Conservation (phyloP, 345 rosid genomes). For the Dipteronia dyeriana region DNA sequence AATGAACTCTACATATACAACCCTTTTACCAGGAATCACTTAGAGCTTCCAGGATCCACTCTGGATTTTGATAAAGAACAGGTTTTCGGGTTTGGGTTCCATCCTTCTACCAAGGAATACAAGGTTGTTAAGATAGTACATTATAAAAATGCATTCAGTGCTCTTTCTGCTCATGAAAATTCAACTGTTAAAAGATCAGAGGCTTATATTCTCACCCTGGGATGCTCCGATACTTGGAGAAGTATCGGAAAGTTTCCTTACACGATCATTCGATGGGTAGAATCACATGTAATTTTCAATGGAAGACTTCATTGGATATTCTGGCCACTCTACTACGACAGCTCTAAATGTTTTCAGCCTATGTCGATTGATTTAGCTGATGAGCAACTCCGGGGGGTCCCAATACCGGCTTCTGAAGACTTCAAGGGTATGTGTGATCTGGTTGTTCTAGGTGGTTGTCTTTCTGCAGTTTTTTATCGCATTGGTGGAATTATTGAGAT, state of each 20-base stretch:
- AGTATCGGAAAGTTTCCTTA: constrained; percentile 21
- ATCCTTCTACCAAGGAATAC: constrained; percentile 33
- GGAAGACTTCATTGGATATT: constrained; percentile 39
- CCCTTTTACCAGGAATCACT: constrained; percentile 33
- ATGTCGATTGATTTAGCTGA: constrained; percentile 25
- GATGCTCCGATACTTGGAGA: constrained; percentile 27
- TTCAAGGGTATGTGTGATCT: background rate
- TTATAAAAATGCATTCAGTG: constrained; percentile 27
- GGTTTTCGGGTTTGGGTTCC: constrained; percentile 47
- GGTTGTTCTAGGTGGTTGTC: constrained; percentile 25
- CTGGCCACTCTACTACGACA: background rate
- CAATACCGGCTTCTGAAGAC: background rate
- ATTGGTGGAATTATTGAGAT: background rate
- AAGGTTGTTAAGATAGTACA: constrained; percentile 45
- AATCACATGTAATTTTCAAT: constrained; percentile 23
- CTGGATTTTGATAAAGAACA: background rate
- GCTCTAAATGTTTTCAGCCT: background rate
- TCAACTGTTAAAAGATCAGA: constrained; percentile 28
- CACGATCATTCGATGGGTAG: background rate
- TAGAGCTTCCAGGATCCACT: background rate
- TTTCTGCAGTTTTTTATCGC: constrained; percentile 21
- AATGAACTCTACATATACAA: constrained; percentile 37
- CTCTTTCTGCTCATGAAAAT: constrained; percentile 13
- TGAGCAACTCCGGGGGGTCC: constrained; percentile 28
- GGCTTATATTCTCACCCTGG: constrained; percentile 37